A percentile compares a stretch with the other conserved stretches of the same genome.
phyloP scores from a whole-genome alignment of 2,329 filamentous ascomycete species.

The Fusarium sp. region DNA sequence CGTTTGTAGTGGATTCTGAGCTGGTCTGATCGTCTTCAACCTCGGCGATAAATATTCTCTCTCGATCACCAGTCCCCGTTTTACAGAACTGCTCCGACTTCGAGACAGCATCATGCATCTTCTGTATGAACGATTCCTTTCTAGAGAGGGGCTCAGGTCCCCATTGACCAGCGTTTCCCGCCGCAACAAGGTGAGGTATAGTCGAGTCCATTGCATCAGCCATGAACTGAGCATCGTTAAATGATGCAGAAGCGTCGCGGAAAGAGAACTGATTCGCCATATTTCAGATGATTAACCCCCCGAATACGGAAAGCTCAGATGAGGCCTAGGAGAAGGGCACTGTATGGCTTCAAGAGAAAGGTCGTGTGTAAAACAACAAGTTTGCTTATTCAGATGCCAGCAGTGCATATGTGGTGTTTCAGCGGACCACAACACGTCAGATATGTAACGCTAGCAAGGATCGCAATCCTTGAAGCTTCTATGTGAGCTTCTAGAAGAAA shows the following conservation, averaged over 20 bases:
- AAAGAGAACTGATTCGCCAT: conserved; percentile 38
- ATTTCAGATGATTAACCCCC: background rate
- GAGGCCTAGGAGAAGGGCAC: background rate
- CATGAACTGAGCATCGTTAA: conserved; percentile 45
- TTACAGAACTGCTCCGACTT: conserved; percentile 40
- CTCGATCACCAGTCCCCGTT: conserved; percentile 36
- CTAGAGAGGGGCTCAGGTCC: conserved; percentile 40
- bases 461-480: conserved; percentile 19
- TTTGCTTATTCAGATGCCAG: conserved; percentile 19
- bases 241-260: conserved; percentile 33
- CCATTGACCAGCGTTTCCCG: conserved; percentile 45
- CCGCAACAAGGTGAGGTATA: conserved; percentile 41
- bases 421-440: conserved; percentile 10
- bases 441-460: conserved; percentile 35
- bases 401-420: background rate
- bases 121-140: conserved; percentile 35
- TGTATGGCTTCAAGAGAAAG: background rate
- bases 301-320: background rate
- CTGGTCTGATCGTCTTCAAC: conserved; percentile 19
- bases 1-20: background rate
- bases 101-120: conserved; percentile 30
- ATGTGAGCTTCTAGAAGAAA: conserved; percentile 24
- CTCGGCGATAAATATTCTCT: conserved; percentile 45
- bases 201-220: conserved; percentile 45
- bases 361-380: background rate